Base-by-base conservation (phyloP, 2,329 filamentous ascomycete species). In the Arthroderma sp. region DNA sequence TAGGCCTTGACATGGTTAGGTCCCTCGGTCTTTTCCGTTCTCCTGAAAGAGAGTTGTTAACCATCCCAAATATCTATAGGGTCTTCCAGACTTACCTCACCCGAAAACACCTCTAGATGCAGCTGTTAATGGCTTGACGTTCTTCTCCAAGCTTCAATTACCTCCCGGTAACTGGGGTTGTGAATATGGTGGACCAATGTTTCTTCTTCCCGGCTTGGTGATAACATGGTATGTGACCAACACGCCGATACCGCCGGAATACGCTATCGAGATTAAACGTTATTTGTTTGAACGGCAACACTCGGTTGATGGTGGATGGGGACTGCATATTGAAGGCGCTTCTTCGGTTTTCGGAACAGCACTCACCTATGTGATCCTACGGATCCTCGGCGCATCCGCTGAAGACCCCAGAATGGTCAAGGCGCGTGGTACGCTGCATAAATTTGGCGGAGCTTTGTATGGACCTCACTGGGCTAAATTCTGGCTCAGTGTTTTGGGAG, bases 151-250 rank as follows among this genome's bases (percentile, higher is more conserved):
- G 50, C 75, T 96, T 27, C 91, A 98, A 61, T 73, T 95, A 1
- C 79, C 82, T 9, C 82, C 85, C 1, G 91, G 91, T 4, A 85
- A 95, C 58, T 98, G 91, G 91, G 91, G 74, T 4, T 96, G 89
- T 67, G 91, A 98, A 62, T 98, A 98, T 67, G 91, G 91, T 44
- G 91, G 91, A 0, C 91, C 91, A 3, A 89, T 95, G 85, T 98
- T 98, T 59, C 75, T 96, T 34, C 71, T 96, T 1, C 86, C 89
- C 0, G 85, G 89, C 38, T 62, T 94, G 22, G 78, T 95, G 49
- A 78, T 94, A 53, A 75, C 83, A 29, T 93, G 85, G 79, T 88
- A 94, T 61, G 83, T 83, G 43, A 96, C 88, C 50, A 80, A 88
- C 59, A 94, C 86, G 43, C 83, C 83, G 3, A 85, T 98, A 46